A percentile compares a stretch with the other conserved stretches of the same genome.
phyloP scores from a whole-genome alignment of 2,329 filamentous ascomycete species.

The Boeremia lycopersici region DNA sequence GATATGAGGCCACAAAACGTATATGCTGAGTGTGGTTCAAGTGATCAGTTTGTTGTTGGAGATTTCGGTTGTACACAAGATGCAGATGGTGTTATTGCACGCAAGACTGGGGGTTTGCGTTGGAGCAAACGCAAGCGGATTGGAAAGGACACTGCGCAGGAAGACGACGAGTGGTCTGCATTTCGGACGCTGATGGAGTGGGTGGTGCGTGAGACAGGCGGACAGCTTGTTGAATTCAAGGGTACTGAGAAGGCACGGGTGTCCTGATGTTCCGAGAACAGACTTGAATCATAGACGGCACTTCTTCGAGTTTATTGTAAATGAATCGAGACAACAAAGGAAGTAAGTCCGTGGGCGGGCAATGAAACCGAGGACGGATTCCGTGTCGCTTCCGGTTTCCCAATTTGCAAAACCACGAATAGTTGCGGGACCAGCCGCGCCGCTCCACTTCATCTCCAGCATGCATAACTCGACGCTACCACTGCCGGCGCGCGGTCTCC shows the following conservation, averaged over 20 bases:
- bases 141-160: background rate
- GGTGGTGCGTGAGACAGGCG: background rate
- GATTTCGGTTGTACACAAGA: background rate
- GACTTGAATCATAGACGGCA: background rate
- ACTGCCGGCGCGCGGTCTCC: constrained; percentile 1
- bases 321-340: background rate
- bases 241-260: background rate
- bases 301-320: background rate
- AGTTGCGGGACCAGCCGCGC: constrained; percentile 6
- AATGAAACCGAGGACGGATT: constrained; percentile 3
- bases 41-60: background rate
- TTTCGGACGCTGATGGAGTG: background rate
- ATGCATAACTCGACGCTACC: constrained; percentile 9
- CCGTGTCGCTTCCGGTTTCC: background rate
- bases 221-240: background rate
- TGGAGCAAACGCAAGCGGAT: background rate
- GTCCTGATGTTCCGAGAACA: too few relatives aligned
- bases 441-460: constrained; percentile 14
- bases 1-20: background rate
- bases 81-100: background rate
- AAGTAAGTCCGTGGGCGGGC: background rate
- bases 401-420: background rate
- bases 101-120: background rate
- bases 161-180: constrained; percentile 1
- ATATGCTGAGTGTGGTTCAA: background rate